Conservation (phyloP, 208 protist species). For the Wallacemonas sp. region DNA sequence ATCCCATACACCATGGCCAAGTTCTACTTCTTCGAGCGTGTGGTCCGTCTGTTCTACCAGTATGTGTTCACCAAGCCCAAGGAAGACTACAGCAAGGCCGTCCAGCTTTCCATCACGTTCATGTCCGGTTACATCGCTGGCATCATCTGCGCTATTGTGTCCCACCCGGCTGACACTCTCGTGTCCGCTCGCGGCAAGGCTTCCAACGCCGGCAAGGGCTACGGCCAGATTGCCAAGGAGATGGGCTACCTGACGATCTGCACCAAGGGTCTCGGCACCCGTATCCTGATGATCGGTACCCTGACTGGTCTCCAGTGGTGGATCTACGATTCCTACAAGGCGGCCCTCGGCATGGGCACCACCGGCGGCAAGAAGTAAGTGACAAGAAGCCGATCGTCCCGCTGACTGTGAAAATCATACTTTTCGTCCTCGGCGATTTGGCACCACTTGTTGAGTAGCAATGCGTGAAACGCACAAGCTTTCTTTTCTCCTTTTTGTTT, state of each 20-base stretch:
- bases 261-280: conserved; percentile 90
- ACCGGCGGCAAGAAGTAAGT: conserved; percentile 36
- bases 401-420: neutral
- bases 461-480: neutral
- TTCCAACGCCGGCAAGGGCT: conserved; percentile 70
- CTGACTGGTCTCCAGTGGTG: conserved; percentile 96
- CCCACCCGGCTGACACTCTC: conserved; percentile 95
- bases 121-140: conserved; percentile 94
- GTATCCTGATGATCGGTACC: conserved; percentile 97
- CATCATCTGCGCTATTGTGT: conserved; percentile 95
- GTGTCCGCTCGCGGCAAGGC: conserved; percentile 92
- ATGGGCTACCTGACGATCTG: conserved; percentile 82
- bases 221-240: conserved; percentile 84
- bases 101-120: conserved; percentile 91
- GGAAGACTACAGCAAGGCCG: conserved; percentile 86
- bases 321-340: conserved; percentile 89
- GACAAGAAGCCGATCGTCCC: neutral
- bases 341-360: conserved; percentile 52
- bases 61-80: conserved; percentile 90
- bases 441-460: neutral
- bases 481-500: conserved; percentile 7
- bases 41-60: conserved; percentile 86
- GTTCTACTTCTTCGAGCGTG: conserved; percentile 92
- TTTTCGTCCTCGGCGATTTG: neutral
- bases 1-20: conserved; percentile 97